Conservation (phyloP, 2,329 filamentous ascomycete genomes). For the Fusarium praegraminearum region DNA sequence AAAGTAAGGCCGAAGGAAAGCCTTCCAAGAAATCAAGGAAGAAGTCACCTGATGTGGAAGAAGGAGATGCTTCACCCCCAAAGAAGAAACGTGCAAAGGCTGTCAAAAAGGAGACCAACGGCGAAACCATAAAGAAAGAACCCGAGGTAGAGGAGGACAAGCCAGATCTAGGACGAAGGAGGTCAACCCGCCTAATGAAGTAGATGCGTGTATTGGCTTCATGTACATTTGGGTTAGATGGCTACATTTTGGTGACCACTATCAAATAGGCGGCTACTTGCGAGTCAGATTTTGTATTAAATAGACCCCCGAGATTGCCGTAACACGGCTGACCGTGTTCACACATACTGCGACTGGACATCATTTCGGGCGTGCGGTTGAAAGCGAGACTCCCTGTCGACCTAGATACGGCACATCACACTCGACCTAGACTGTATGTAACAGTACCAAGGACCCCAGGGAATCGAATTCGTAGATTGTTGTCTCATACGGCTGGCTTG, state of each 20-base stretch:
- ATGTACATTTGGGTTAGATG: too few relatives aligned
- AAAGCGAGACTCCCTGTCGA: background rate
- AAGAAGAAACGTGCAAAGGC: conserved; percentile 42
- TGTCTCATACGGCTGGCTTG: background rate
- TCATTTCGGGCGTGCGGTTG: background rate
- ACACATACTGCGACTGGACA: too few relatives aligned
- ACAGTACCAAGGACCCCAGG: background rate
- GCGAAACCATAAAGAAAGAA: conserved; percentile 38
- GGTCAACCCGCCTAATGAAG: conserved; percentile 42
- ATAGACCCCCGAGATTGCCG: background rate
- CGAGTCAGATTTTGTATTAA: background rate
- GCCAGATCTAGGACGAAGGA: conserved; percentile 37
- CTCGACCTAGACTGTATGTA: background rate
- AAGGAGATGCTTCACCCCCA: conserved; percentile 41
- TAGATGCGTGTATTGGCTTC: conserved; percentile 5
- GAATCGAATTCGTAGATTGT: background rate
- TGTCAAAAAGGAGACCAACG: conserved; percentile 44
- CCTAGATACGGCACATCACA: too few relatives aligned
- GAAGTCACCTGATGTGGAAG: conserved; percentile 36
- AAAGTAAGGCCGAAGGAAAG: conserved; percentile 45
- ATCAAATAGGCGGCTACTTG: background rate
- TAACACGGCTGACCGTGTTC: background rate
- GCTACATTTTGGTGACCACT: background rate
- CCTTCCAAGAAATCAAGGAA: conserved; percentile 47
- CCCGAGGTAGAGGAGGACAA: conserved; percentile 14